Evolutionary conservation across 805 yeast species (phyloP).

Genomic region (Nakazawaea populi): DNA sequence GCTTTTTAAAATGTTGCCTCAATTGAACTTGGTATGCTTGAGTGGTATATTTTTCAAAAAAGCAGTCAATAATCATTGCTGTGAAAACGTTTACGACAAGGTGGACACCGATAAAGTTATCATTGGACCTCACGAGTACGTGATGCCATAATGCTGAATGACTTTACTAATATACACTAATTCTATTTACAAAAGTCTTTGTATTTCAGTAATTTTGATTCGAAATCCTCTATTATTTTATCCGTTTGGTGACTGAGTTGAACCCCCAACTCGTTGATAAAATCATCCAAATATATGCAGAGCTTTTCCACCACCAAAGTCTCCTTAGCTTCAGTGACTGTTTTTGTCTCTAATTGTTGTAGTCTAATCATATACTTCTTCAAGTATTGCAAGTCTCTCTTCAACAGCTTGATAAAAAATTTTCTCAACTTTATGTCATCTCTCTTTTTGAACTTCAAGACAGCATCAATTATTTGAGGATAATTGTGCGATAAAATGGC

Average conservation of each 20-base stretch:
- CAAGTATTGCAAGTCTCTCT: slow-evolving; percentile 2
- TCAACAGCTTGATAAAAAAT: slow-evolving; percentile 3
- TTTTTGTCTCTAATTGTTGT: neutral
- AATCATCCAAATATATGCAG: slow-evolving; percentile 1
- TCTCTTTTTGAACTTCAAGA: neutral
- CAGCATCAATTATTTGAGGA: neutral
- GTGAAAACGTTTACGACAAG: slow-evolving; percentile 17
- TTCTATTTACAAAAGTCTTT: slow-evolving; percentile 2
- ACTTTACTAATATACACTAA: neutral
- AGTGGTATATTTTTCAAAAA: slow-evolving; percentile 37
- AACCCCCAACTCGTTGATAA: neutral
- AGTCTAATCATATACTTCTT: neutral
- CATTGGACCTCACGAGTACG: slow-evolving; percentile 11
- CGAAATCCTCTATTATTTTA: neutral
- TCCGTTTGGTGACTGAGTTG: neutral
- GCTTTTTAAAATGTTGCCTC: slow-evolving; percentile 27
- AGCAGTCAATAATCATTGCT: neutral
- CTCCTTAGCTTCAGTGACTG: neutral
- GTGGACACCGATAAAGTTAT: slow-evolving; percentile 5
- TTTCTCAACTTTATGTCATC: neutral
- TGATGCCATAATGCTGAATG: neutral
- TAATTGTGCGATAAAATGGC: slow-evolving; percentile 5
- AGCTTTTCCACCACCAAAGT: slow-evolving; percentile 7
- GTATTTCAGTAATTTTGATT: neutral
- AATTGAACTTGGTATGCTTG: slow-evolving; percentile 25